Percentiles rank a stretch among this genome's conserved stretches.
Conservation (phyloP, 805 yeast species). For the Nakazawaea anatomiae region DNA sequence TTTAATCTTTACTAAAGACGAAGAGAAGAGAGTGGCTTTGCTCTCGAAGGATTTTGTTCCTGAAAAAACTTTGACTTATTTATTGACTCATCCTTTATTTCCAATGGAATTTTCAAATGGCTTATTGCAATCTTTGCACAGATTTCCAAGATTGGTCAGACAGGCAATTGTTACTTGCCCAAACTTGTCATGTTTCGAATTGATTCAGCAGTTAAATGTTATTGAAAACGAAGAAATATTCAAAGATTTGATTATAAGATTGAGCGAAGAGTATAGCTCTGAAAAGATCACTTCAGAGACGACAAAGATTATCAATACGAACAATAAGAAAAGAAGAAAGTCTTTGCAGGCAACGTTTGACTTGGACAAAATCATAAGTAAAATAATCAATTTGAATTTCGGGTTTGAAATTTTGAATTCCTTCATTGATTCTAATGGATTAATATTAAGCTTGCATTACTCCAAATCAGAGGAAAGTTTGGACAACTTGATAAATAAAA, state of each 20-base stretch:
- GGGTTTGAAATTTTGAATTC: constrained; percentile 61
- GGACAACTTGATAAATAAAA: constrained; percentile 38
- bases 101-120: constrained; percentile 55
- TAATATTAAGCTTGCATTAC: constrained; percentile 54
- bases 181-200: constrained; percentile 56
- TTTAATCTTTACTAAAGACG: constrained; percentile 29
- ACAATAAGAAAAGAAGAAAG: constrained; percentile 11
- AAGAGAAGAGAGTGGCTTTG: constrained; percentile 18
- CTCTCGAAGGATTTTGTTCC: constrained; percentile 35
- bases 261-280: constrained; percentile 58
- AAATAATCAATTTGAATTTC: constrained; percentile 38
- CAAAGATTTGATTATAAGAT: constrained; percentile 59
- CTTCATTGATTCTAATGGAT: constrained; percentile 68
- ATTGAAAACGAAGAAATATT: constrained; percentile 59
- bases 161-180: constrained; percentile 82
- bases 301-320: constrained; percentile 27
- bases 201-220: constrained; percentile 53
- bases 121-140: constrained; percentile 43
- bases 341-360: constrained; percentile 24
- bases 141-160: constrained; percentile 60
- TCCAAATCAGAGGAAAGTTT: constrained; percentile 42
- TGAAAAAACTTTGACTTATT: constrained; percentile 57
- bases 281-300: constrained; percentile 50
- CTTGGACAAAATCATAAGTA: constrained; percentile 38
- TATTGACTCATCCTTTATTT: constrained; percentile 83